Percentiles rank a stretch among this genome's conserved stretches.
Evolutionary conservation across 2,329 filamentous ascomycete genomes (phyloP).

Genomic region (Ascosphaera apis): DNA sequence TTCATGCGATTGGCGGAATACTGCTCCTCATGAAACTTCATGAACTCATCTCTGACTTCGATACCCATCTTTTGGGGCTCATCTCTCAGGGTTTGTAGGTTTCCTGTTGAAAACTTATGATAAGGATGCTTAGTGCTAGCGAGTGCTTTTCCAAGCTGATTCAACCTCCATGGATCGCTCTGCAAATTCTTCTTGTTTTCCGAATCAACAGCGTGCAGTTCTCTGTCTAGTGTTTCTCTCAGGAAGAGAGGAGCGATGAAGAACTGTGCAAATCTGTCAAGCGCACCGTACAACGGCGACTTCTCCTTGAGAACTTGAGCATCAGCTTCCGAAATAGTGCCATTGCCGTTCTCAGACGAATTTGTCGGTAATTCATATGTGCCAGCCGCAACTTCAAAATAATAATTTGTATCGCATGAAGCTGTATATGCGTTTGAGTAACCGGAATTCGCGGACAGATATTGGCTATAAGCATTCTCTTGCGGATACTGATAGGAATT

Average conservation of each 20-base stretch:
- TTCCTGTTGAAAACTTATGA: constrained; percentile 80
- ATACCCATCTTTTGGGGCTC: constrained; percentile 56
- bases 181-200: constrained; percentile 97
- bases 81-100: constrained; percentile 64
- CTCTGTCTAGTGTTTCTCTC: constrained; percentile 61
- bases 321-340: too few relatives aligned
- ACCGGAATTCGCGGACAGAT: constrained; percentile 72
- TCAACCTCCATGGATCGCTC: constrained; percentile 65
- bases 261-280: constrained; percentile 86
- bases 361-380: constrained; percentile 18
- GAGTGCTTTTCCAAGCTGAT: constrained; percentile 72
- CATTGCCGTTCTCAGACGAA: too few relatives aligned
- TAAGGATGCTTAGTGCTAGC: constrained; percentile 74
- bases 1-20: constrained; percentile 94
- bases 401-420: constrained; percentile 88
- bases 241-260: constrained; percentile 77
- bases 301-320: too few relatives aligned
- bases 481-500: constrained; percentile 67
- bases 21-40: constrained; percentile 69
- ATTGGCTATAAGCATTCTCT: constrained; percentile 91
- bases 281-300: constrained; percentile 55
- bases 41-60: constrained; percentile 74
- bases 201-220: constrained; percentile 73
- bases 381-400: constrained; percentile 79
- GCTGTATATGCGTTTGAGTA: constrained; percentile 91